Evolutionary conservation across 139 green algal species (phyloP), one percentile per base, ranked within the genome.

Genomic region (Volvox reticuliferus): DNA sequence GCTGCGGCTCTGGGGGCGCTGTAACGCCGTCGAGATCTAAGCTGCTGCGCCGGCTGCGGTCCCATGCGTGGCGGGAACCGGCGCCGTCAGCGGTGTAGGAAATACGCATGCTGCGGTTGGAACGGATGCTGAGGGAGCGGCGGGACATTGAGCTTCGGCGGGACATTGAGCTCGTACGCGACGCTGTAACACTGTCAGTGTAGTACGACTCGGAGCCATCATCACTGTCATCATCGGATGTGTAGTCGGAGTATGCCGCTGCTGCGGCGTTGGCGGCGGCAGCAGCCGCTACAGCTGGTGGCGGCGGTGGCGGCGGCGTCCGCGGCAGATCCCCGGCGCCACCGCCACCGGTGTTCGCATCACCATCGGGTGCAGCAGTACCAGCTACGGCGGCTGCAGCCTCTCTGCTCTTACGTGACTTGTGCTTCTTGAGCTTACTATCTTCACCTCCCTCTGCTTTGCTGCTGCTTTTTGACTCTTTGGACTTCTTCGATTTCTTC

Each of bases 1-100:
- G 55, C 75, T 90, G 55, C 73, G 86, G 86, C 86, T 90, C 86
- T 33, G 86, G 86, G 22, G 86, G 86, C 37, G 69, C 84, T 19
- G 21, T 20, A 3, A 24, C 84, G 36, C 65, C 84, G 35, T 35
- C 73, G 86, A 30, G 33, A 36, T 50, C 86, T 6, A 65, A 26
- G 73, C 30, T 68, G 50, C 28, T n/a, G 86, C 86, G 37, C n/a
- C 86, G 86, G 71, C 86, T 81, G 37, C n/a, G 86, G 86, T 83
- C 86, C 86, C 86, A 90, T 32, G 86, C 86, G 50, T 50, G 37
- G 16, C 71, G 68, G 84, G 67, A 68, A 65, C 68, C 68, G 68
- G 37, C 37, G 68, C 35, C 36, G 21, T 28, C 67, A 16, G 26
- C 37, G 35, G 26, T 68, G 82, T 76, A 76, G 33, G 65, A 26